Conservation (phyloP, 371 early-diverging fungal species). For the Vairimorpha ceranae region DNA sequence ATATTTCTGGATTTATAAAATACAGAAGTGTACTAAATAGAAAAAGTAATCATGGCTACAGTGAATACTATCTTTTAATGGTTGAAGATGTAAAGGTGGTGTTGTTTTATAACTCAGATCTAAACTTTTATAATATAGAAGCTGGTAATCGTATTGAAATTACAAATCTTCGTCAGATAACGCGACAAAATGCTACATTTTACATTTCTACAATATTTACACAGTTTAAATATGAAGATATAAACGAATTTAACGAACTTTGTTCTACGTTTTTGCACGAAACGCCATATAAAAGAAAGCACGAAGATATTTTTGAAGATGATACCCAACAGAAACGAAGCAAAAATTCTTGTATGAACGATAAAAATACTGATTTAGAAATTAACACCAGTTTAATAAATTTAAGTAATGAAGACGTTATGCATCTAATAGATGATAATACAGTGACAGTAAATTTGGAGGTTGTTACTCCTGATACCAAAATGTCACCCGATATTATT, state of each 20-base stretch:
- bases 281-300: not conserved
- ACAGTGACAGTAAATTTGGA: not conserved
- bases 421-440: not conserved
- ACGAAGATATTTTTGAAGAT: not conserved
- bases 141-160: constrained; percentile 44
- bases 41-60: constrained; percentile 1
- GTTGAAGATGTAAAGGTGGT: constrained; percentile 42
- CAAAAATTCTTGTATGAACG: not conserved
- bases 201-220: constrained; percentile 61
- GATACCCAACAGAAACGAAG: not conserved
- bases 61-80: constrained; percentile 48
- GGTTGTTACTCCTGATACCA: not conserved
- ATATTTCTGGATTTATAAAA: constrained; percentile 42
- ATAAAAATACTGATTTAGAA: not conserved
- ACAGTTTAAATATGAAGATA: constrained; percentile 27
- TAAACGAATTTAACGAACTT: not conserved
- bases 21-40: constrained; percentile 52
- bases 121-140: constrained; percentile 43
- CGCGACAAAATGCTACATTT: constrained; percentile 37
- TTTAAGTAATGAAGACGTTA: not conserved
- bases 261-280: not conserved
- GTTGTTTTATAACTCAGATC: constrained; percentile 49
- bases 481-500: not conserved
- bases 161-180: constrained; percentile 42
- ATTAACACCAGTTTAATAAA: not conserved